A percentile compares a stretch with the other conserved stretches of the same genome.
Evolutionary conservation across 164 flowering plant species (phyloP).

Genomic region (Dillenia turbinata): DNA sequence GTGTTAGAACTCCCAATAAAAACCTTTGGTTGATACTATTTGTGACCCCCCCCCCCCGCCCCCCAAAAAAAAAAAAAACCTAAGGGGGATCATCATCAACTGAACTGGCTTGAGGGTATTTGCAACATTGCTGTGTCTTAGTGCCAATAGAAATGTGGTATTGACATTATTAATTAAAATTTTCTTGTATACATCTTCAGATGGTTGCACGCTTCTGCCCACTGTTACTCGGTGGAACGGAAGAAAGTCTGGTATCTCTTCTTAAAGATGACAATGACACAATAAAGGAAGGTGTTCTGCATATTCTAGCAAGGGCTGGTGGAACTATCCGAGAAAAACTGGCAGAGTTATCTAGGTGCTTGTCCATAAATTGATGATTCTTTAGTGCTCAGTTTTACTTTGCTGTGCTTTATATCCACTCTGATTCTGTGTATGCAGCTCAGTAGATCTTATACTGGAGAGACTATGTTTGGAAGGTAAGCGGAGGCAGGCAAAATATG

Average conservation of each 20-base stretch:
- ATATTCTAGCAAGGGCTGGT: conserved; percentile 91
- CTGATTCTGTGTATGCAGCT: conserved; percentile 43
- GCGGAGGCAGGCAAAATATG: conserved; percentile 93
- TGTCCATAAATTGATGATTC: conserved; percentile 5
- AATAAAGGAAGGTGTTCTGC: conserved; percentile 81
- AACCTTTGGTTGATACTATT: too few species aligned
- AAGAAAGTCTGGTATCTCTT: conserved; percentile 64
- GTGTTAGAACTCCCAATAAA: too few species aligned
- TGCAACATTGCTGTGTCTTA: neutral
- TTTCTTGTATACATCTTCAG: conserved; percentile 33
- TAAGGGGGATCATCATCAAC: too few species aligned
- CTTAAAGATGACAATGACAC: conserved; percentile 87
- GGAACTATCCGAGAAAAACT: conserved; percentile 86
- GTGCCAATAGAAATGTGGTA: neutral
- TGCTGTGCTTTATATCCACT: conserved; percentile 6
- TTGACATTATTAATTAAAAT: neutral
- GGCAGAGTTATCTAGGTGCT: conserved; percentile 67
- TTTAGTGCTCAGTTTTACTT: neutral
- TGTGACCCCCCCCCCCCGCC: too few species aligned
- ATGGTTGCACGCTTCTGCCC: conserved; percentile 79
- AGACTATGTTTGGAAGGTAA: conserved; percentile 89
- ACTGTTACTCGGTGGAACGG: conserved; percentile 59
- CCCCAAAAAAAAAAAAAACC: too few species aligned
- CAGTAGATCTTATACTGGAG: conserved; percentile 85
- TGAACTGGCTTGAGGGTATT: neutral